Evolutionary conservation across 805 yeast species (phyloP).

Genomic region (Candida peoriensis): DNA sequence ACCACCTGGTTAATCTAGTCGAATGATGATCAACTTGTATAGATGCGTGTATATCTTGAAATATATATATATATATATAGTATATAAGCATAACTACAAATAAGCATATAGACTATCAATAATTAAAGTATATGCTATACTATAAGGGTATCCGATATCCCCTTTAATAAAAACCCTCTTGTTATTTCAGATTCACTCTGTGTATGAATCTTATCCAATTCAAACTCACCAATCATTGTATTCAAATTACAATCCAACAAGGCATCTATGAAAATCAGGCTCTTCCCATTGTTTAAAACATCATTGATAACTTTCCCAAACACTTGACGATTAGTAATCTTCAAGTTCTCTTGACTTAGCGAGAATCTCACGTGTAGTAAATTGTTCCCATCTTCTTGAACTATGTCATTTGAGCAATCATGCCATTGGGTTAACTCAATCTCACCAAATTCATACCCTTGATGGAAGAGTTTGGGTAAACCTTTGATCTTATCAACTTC

Average conservation of each 20-base stretch:
- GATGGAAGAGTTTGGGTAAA: constrained; percentile 33
- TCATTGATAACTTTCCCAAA: constrained; percentile 40
- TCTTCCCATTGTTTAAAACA: constrained; percentile 36
- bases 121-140: no score
- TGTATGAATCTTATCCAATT: constrained; percentile 24
- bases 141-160: no score
- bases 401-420: constrained; percentile 31
- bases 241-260: constrained; percentile 30
- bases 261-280: constrained; percentile 31
- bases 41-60: not conserved
- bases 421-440: constrained; percentile 42
- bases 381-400: constrained; percentile 9
- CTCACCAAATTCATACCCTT: constrained; percentile 37
- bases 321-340: constrained; percentile 34
- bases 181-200: constrained; percentile 24
- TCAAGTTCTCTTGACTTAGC: constrained; percentile 37
- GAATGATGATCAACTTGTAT: no score
- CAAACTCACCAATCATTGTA: constrained; percentile 30
- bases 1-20: constrained; percentile 80
- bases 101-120: no score
- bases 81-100: not conserved
- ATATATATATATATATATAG: not conserved
- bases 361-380: constrained; percentile 33
- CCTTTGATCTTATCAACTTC: constrained; percentile 37
- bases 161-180: constrained; percentile 1